Conservation (phyloP, 345 rosid species). For the Hirschfeldia incana region DNA sequence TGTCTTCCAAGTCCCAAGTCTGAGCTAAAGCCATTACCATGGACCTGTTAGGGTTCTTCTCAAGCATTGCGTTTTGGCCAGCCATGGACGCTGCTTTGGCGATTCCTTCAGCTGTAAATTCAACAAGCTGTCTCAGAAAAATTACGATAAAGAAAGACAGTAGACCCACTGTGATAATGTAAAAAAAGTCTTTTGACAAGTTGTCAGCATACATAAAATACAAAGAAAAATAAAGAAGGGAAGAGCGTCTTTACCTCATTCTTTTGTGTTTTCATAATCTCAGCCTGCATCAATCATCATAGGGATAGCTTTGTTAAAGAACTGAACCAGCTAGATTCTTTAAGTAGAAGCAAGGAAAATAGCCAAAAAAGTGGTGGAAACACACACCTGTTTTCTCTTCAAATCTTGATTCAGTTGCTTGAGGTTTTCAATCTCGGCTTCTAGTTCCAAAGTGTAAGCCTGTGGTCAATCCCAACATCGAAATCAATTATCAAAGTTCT, state of each 20-base stretch:
- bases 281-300: conserved; percentile 54
- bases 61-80: conserved; percentile 65
- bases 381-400: conserved; percentile 65
- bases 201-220: too few species aligned
- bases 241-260: conserved; percentile 45
- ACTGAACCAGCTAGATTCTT: neutral
- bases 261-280: conserved; percentile 51
- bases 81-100: conserved; percentile 50
- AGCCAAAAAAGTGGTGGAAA: neutral
- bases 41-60: conserved; percentile 88
- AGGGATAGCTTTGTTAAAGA: conserved; percentile 10
- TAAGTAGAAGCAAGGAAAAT: neutral
- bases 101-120: conserved; percentile 49
- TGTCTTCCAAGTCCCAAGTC: conserved; percentile 15
- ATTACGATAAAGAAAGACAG: neutral
- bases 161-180: neutral
- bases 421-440: conserved; percentile 83
- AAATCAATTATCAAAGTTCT: conserved; percentile 9
- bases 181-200: too few species aligned
- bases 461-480: conserved; percentile 32
- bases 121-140: conserved; percentile 7
- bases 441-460: conserved; percentile 92
- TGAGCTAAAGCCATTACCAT: conserved; percentile 50
- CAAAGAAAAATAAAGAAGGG: neutral
- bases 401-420: conserved; percentile 74